phyloP scores from a whole-genome alignment of 805 yeast species.

The Sugiyamaella boreocaroliniensis region DNA sequence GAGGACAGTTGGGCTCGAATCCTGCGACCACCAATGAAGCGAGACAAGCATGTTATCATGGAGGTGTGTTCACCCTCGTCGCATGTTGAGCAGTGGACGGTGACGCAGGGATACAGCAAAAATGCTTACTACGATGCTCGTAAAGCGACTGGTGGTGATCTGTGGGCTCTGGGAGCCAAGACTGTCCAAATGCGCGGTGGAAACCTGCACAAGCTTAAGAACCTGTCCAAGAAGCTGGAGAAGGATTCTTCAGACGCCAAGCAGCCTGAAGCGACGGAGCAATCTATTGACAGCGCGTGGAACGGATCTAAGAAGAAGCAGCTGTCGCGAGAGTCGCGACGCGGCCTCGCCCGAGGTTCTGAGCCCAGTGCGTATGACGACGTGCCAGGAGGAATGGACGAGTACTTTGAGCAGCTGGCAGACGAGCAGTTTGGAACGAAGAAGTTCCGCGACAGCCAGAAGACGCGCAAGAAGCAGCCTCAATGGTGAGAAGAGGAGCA shows the following conservation, averaged over 20 bases:
- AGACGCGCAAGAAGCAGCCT: neutral
- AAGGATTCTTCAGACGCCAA: neutral
- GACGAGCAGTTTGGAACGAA: slow-evolving; percentile 5
- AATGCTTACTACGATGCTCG: slow-evolving; percentile 85
- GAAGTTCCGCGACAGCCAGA: neutral
- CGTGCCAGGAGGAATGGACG: slow-evolving; percentile 6
- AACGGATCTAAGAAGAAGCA: too few species aligned
- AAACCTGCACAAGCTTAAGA: slow-evolving; percentile 13
- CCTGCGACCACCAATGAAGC: slow-evolving; percentile 57
- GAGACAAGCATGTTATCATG: slow-evolving; percentile 74
- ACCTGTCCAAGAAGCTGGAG: slow-evolving; percentile 4
- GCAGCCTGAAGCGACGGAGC: neutral
- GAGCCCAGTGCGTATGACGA: slow-evolving; percentile 15
- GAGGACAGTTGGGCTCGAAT: slow-evolving; percentile 62
- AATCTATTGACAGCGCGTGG: slow-evolving; percentile 7
- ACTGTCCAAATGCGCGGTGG: slow-evolving; percentile 36
- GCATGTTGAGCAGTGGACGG: slow-evolving; percentile 75
- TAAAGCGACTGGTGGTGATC: slow-evolving; percentile 75
- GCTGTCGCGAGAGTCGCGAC: neutral
- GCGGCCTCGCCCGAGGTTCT: slow-evolving; percentile 10
- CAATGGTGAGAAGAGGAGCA: slow-evolving; percentile 4
- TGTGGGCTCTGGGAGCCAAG: slow-evolving; percentile 74
- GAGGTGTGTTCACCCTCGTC: slow-evolving; percentile 78
- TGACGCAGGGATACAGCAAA: slow-evolving; percentile 70
- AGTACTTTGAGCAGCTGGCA: slow-evolving; percentile 12